Percentiles rank a stretch among this genome's conserved stretches.
Evolutionary conservation across 805 yeast species (phyloP).

Genomic region (Naumovozyma castellii): DNA sequence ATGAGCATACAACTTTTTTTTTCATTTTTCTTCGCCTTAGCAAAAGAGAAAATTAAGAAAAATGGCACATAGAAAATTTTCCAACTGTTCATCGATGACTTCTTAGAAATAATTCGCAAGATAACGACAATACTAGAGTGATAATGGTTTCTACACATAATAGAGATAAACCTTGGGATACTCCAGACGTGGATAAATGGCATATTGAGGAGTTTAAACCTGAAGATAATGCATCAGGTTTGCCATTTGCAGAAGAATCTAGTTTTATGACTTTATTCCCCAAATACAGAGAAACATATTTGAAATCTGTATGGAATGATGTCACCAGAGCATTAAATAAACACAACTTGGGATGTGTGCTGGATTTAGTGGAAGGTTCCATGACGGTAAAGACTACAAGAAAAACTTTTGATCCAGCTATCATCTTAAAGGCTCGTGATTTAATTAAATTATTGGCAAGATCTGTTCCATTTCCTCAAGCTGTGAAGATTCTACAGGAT

Average conservation of each 20-base stretch:
- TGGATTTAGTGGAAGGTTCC: conserved; percentile 90
- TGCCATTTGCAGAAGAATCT: conserved; percentile 90
- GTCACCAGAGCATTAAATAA: conserved; percentile 71
- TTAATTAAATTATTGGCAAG: conserved; percentile 86
- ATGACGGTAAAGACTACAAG: conserved; percentile 95
- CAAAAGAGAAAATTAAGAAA: background rate
- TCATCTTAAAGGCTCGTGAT: conserved; percentile 89
- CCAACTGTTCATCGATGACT: background rate
- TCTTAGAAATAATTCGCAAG: background rate
- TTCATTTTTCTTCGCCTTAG: background rate
- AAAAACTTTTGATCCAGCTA: conserved; percentile 91
- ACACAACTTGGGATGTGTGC: conserved; percentile 68
- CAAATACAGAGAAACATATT: conserved; percentile 85
- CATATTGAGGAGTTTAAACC: conserved; percentile 75
- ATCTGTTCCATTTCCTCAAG: conserved; percentile 95
- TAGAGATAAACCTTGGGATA: conserved; percentile 96
- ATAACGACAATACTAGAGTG: background rate
- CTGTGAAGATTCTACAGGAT: conserved; percentile 81
- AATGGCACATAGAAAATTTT: too few species aligned
- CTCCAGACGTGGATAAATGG: conserved; percentile 93
- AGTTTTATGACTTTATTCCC: conserved; percentile 93
- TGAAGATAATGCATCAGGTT: conserved; percentile 80
- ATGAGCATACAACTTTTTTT: background rate
- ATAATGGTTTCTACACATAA: conserved; percentile 86
- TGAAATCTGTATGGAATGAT: conserved; percentile 87